phyloP scores from a whole-genome alignment of 768 basidiomycete species.

The Rhizopogon vinicolor region DNA sequence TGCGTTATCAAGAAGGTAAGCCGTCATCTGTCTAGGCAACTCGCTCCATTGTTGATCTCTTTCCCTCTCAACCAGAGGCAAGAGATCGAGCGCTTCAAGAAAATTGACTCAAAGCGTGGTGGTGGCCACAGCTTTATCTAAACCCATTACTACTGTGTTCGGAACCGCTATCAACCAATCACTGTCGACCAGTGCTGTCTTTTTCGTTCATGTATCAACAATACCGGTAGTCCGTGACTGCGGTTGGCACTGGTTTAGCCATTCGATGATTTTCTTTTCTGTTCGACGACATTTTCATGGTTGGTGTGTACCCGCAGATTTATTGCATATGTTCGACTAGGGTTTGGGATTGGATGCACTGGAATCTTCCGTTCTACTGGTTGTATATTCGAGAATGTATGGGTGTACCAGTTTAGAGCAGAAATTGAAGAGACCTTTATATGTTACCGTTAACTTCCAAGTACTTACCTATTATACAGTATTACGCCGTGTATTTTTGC shows the following conservation, averaged over 20 bases:
- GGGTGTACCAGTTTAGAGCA: background rate
- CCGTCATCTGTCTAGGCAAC: background rate
- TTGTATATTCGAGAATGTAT: background rate
- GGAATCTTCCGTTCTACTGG: too few relatives aligned
- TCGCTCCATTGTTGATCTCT: conserved; percentile 5
- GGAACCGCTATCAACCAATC: background rate
- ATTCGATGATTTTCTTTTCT: background rate
- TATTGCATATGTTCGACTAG: background rate
- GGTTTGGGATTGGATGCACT: background rate
- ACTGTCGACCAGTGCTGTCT: too few relatives aligned
- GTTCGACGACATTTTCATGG: background rate
- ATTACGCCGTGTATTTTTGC: too few relatives aligned
- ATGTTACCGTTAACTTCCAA: too few relatives aligned
- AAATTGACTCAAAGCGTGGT: conserved; percentile 86
- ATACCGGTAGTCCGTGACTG: background rate
- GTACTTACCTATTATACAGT: too few relatives aligned
- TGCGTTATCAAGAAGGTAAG: conserved; percentile 80
- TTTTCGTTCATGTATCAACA: background rate
- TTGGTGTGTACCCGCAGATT: background rate
- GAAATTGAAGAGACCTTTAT: background rate
- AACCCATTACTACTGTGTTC: conserved; percentile 12
- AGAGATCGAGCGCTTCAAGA: conserved; percentile 81
- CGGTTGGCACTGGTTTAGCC: background rate
- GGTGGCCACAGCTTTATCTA: conserved; percentile 85
- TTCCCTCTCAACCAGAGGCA: conserved; percentile 46